Evolutionary conservation across 108 stramenopile species (phyloP), one percentile per base, ranked within the genome.

Genomic region (Skeletonema costatum): DNA sequence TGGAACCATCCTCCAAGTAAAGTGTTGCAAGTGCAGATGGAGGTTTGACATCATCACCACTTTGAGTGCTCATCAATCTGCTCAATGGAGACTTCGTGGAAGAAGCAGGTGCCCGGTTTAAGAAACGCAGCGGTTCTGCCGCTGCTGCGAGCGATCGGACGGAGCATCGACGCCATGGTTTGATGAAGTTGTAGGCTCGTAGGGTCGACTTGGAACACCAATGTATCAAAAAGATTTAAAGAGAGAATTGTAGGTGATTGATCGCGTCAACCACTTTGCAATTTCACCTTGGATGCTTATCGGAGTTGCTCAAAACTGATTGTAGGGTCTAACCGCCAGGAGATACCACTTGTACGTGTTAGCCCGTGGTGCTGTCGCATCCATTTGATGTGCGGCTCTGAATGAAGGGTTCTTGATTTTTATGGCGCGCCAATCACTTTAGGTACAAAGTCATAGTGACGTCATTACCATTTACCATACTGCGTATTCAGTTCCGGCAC

Each of bases 1-100:
- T 88, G 4, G 91, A 88, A 60, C 93, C 93, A 85, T 94, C 93
- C 68, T 94, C 93, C 66, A 94, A 85, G 68, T 94, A 82, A 30
- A 94, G 66, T 69, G 82, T 88, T 17, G 93, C 93, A 36, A 94
- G 68, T 14, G 90, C 91, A 17, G 89, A 86, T 25, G 93, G 90
- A 30, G 74, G 80, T 48, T 86, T 77, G 46, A 84, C 81, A 60
- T 94, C 87, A 63, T 90, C 90, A 50, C 90, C 87, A 48, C 87
- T 87, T 51, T 92, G 93, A 14, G 91, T 85, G 68, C 60, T 36
- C 74, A 81, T 70, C 32, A 81, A 75, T 44, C 77, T 70, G 51
- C 70, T 71, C 17, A 46, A n/a, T 42, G 68, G 46, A 13, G 62
- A 32, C 21, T 33, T 48, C 13, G 36, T 38, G 32, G 60, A 19